phyloP scores from a whole-genome alignment of 768 basidiomycete genomes.

The Suillus tomentosus region DNA sequence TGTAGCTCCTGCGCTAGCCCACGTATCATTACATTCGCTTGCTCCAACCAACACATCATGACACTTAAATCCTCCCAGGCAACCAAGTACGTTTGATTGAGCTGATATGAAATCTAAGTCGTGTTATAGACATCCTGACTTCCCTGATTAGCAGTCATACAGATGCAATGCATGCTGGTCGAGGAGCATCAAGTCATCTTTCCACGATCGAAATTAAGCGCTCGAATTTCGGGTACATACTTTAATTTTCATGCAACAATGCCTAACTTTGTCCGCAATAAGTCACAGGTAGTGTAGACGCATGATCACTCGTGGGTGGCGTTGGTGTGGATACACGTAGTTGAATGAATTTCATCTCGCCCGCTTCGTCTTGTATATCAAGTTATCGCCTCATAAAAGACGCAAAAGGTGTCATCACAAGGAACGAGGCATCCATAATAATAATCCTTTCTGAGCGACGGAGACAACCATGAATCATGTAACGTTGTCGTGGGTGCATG shows the following conservation, averaged over 20 bases:
- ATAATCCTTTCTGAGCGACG: background rate
- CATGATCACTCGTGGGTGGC: background rate
- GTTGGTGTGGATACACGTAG: conserved; percentile 2
- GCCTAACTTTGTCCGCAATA: background rate
- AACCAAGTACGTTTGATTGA: background rate
- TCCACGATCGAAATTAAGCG: background rate
- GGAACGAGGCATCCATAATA: background rate
- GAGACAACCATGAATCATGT: background rate
- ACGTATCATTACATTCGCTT: background rate
- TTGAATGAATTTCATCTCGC: background rate
- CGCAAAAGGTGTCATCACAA: background rate
- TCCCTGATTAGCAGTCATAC: background rate
- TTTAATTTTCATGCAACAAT: background rate
- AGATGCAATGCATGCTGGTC: background rate
- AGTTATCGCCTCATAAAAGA: background rate
- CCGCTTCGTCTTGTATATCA: background rate
- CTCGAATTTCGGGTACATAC: background rate
- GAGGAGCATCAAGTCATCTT: background rate
- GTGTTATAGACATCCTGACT: background rate
- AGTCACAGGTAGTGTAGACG: background rate
- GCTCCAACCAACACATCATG: background rate
- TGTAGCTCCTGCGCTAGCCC: background rate
- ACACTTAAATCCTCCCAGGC: background rate
- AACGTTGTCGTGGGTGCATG: background rate
- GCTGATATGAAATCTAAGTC: background rate